Evolutionary conservation across 1,284 basidiomycete genomes (phyloP).

Genomic region (Uromyces viciae-fabae): DNA sequence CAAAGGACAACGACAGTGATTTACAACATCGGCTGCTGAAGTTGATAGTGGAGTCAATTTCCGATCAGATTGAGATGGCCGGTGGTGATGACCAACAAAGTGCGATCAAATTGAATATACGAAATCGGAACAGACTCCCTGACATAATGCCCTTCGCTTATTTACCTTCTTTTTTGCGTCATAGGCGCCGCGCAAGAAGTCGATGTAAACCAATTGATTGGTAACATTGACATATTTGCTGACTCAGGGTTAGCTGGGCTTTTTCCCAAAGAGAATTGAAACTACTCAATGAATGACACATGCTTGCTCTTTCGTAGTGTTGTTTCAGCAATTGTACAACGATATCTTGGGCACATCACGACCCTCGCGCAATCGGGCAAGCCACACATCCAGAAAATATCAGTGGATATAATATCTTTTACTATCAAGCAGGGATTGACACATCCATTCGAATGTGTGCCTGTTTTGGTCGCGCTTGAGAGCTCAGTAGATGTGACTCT

Average conservation of each 20-base stretch:
- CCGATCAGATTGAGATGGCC: conserved; percentile 73
- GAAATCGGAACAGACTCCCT: too few species aligned
- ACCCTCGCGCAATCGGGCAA: conserved; percentile 72
- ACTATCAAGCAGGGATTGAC: conserved; percentile 91
- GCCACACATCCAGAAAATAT: conserved; percentile 70
- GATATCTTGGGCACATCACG: conserved; percentile 78
- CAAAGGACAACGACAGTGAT: conserved; percentile 62
- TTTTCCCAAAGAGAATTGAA: not conserved
- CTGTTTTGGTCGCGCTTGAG: conserved; percentile 86
- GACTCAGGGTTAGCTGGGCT: conserved; percentile 74
- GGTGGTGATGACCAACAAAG: conserved; percentile 61
- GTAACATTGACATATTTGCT: conserved; percentile 86
- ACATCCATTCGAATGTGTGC: conserved; percentile 89
- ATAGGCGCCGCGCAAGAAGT: conserved; percentile 55
- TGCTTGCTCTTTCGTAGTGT: conserved; percentile 62
- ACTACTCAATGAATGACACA: not conserved
- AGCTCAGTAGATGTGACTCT: conserved; percentile 67
- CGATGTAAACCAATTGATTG: conserved; percentile 86
- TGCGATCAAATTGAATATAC: conserved; percentile 53
- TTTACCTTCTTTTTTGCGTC: not conserved
- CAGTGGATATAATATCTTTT: conserved; percentile 84
- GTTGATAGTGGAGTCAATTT: conserved; percentile 83
- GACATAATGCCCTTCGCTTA: too few species aligned
- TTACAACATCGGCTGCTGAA: conserved; percentile 70
- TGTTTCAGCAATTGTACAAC: conserved; percentile 85